Evolutionary conservation across 2,329 filamentous ascomycete genomes (phyloP).

Genomic region (Metarhizium album): DNA sequence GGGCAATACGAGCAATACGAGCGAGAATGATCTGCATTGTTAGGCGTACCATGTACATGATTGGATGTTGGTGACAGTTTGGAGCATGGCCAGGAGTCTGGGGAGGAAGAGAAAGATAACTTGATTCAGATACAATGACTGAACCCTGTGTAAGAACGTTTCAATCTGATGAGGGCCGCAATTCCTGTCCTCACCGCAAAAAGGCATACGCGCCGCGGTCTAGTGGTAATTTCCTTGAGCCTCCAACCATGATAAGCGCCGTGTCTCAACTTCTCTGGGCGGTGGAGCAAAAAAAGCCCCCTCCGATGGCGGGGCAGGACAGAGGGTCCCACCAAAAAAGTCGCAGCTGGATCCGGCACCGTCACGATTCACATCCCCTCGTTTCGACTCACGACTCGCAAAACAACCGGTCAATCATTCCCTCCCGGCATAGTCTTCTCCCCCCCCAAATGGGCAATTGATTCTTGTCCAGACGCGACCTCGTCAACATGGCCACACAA

Average conservation of each 20-base stretch:
- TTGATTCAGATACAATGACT: neutral
- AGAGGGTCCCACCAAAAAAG: constrained; percentile 15
- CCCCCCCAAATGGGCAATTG: neutral
- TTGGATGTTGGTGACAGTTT: neutral
- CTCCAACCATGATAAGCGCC: too few relatives aligned
- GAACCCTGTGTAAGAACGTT: neutral
- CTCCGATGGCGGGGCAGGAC: constrained; percentile 23
- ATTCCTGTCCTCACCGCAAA: too few relatives aligned
- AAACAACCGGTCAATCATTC: neutral
- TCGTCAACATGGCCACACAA: constrained; percentile 24
- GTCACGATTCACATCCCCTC: constrained; percentile 6
- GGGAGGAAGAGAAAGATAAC: neutral
- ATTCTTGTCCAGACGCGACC: neutral
- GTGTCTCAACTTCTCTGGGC: too few relatives aligned
- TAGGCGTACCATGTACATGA: neutral
- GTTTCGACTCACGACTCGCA: neutral
- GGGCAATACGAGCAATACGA: neutral
- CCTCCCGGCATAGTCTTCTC: neutral
- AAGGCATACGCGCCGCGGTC: too few relatives aligned
- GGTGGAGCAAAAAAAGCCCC: neutral
- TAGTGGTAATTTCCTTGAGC: too few relatives aligned
- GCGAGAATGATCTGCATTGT: neutral
- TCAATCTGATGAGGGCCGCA: too few relatives aligned
- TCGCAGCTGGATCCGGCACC: constrained; percentile 12
- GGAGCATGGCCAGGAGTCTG: neutral